phyloP scores from a whole-genome alignment of 2,329 filamentous ascomycete genomes.

The Fragosphaeria purpurea region DNA sequence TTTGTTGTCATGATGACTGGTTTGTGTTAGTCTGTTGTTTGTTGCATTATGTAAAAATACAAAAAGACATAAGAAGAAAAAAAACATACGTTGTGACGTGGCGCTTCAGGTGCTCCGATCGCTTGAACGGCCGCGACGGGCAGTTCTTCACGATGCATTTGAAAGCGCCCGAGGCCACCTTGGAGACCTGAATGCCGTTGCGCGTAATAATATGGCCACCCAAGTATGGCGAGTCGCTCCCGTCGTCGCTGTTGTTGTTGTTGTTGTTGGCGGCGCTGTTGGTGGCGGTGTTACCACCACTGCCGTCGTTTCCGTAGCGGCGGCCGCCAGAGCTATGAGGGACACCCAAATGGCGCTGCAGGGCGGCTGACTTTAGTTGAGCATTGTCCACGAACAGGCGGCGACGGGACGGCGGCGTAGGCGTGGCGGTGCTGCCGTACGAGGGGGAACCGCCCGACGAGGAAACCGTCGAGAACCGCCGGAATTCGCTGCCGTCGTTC shows the following conservation, averaged over 20 bases:
- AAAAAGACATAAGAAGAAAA: not conserved
- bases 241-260: not conserved
- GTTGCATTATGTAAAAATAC: not conserved
- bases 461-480: slow-evolving; percentile 1
- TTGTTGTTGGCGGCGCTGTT: not conserved
- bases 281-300: not conserved
- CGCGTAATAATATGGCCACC: slow-evolving; percentile 9
- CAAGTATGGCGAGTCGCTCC: not conserved
- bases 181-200: slow-evolving; percentile 15
- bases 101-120: slow-evolving; percentile 46
- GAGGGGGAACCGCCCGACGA: not conserved
- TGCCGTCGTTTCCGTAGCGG: not conserved
- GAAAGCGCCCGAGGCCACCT: slow-evolving; percentile 19
- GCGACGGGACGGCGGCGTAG: not conserved
- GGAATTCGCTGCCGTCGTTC: not conserved
- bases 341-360: not conserved
- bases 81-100: slow-evolving; percentile 40
- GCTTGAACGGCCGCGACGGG: slow-evolving; percentile 35
- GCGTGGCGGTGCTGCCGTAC: not conserved
- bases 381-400: not conserved
- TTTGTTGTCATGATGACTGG: slow-evolving; percentile 19
- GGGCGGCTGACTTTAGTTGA: slow-evolving; percentile 3
- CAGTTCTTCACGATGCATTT: slow-evolving; percentile 37
- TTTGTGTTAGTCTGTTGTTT: not conserved
- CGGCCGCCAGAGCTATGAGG: too few species aligned